Base-by-base conservation (phyloP, 2,329 filamentous ascomycete species). In the Colletotrichum sp. region DNA sequence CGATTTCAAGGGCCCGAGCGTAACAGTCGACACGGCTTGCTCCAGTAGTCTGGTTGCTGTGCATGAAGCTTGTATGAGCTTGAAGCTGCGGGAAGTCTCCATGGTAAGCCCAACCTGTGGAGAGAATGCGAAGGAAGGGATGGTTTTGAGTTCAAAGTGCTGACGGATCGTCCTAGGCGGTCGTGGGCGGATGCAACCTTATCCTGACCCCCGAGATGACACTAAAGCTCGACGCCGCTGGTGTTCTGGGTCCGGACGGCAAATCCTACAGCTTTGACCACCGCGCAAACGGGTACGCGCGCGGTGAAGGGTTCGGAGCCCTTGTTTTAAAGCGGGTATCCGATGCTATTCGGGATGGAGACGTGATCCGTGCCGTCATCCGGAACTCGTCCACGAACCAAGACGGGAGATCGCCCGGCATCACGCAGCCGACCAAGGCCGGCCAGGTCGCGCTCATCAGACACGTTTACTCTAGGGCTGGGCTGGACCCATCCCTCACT, bases 271-370 rank as follows among this genome's bases (percentile, higher is more conserved):
- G 79, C 18, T 85, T 83, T 18, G 83, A 84, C n/a, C 58, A 78
- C 13, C 72, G 81, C 1, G 83, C 80, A 0, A 81, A 85, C 28
- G 83, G 83, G 0, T 84, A 83, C 52, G 80, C 77, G 4, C 75
- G 82, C 13, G 83, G 82, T 0, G 91, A 92, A 67, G 90, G 89
- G 0, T 80, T 90, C 13, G 86, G 86, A 1, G 81, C 83, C 0
- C 76, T 92, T 0, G 80, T 92, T 0, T 76, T 93, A 0, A 92
- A 92, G 79, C 82, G 80, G 2, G 78, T 92, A 2, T 81, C 79
- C 7, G 80, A 84, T 2, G 91, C 91, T 0, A 71, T 92, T 5
- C 80, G 59, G 18, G 79, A 86, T 74, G 83, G 84, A 3, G 81
- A 87, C 67, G 81, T 80, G 65, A 83, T 87, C 56, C 81, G 84